Conservation (phyloP, 2,329 filamentous ascomycete species). For the Ceratocystis papillata region DNA sequence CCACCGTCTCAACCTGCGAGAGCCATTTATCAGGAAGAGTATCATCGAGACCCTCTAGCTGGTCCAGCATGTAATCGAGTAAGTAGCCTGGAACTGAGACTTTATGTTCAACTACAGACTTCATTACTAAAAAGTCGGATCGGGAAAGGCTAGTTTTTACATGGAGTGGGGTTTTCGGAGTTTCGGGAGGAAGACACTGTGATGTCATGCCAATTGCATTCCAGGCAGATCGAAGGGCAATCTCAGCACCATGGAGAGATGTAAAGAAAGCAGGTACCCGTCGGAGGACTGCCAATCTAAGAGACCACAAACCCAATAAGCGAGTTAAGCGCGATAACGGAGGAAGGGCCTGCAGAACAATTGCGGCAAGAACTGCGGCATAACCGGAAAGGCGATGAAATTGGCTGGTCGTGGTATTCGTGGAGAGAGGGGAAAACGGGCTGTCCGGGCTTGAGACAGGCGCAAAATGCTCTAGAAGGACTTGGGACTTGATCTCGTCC, state of each 20-base stretch:
- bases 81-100: constrained; percentile 59
- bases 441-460: constrained; percentile 37
- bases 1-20: constrained; percentile 69
- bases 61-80: constrained; percentile 78
- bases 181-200: constrained; percentile 18
- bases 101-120: constrained; percentile 53
- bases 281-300: constrained; percentile 62
- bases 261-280: constrained; percentile 59
- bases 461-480: constrained; percentile 68
- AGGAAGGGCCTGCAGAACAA: constrained; percentile 79
- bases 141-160: constrained; percentile 30
- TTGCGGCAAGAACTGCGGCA: constrained; percentile 79
- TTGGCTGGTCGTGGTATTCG: neutral
- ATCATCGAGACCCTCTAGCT: constrained; percentile 71
- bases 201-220: constrained; percentile 41
- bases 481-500: constrained; percentile 81
- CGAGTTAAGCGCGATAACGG: constrained; percentile 62
- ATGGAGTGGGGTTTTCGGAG: constrained; percentile 9
- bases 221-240: constrained; percentile 57
- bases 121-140: constrained; percentile 48
- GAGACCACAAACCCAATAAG: constrained; percentile 66
- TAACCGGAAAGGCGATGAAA: constrained; percentile 16
- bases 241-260: constrained; percentile 55
- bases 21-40: constrained; percentile 80
- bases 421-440: constrained; percentile 37